phyloP scores from a whole-genome alignment of 2,329 filamentous ascomycete genomes.

The Pezicula carpinea region DNA sequence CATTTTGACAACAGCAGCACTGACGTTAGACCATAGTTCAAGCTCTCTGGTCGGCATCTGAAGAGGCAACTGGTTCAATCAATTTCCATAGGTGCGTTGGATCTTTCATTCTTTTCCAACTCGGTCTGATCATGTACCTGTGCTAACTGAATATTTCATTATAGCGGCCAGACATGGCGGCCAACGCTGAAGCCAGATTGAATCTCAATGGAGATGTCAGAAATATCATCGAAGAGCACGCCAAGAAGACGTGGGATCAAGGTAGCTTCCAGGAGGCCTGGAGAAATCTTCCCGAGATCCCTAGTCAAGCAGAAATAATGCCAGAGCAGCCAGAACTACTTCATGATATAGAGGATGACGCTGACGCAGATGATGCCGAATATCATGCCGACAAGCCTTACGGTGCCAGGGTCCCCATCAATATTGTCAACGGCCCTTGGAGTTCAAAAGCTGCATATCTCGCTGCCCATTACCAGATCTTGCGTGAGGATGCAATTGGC shows the following conservation, averaged over 20 bases:
- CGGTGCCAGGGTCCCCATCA: constrained; percentile 37
- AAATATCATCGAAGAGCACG: constrained; percentile 5
- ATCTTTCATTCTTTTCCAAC: too few relatives aligned
- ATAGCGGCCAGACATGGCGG: too few relatives aligned
- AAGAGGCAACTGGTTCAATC: too few relatives aligned
- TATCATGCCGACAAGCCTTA: constrained; percentile 8
- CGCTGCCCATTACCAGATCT: constrained; percentile 66
- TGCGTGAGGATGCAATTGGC: constrained; percentile 69
- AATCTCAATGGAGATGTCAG: not conserved
- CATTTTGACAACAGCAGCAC: too few relatives aligned
- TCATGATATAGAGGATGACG: constrained; percentile 9
- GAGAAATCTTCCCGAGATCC: constrained; percentile 47
- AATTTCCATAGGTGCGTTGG: too few relatives aligned
- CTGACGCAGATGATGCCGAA: constrained; percentile 20
- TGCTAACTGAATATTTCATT: too few relatives aligned
- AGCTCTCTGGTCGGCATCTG: too few relatives aligned
- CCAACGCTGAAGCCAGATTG: too few relatives aligned
- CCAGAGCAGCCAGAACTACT: constrained; percentile 1
- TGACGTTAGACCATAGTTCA: too few relatives aligned
- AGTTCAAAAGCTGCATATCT: constrained; percentile 61
- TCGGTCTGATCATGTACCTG: too few relatives aligned
- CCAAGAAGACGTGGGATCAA: constrained; percentile 6
- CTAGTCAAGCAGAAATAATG: constrained; percentile 48
- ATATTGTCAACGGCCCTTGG: constrained; percentile 54
- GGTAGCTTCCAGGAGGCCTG: constrained; percentile 21